Percentiles rank a stretch among this genome's conserved stretches.
phyloP scores from a whole-genome alignment of 1,284 basidiomycete species.

The Serendipita sp. region DNA sequence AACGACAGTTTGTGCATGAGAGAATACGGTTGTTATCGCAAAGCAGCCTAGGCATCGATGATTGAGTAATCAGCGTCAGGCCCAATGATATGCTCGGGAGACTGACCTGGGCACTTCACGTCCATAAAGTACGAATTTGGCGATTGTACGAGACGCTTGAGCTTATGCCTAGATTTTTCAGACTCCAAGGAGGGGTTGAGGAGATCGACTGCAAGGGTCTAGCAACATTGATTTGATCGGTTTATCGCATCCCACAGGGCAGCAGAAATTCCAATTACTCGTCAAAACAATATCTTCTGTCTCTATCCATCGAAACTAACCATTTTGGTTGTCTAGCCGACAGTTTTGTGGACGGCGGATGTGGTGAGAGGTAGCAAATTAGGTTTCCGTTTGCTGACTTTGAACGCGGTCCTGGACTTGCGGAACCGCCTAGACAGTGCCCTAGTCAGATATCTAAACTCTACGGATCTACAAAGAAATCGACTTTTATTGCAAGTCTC shows the following conservation, averaged over 20 bases:
- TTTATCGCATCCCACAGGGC: background rate
- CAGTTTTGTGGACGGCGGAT: background rate
- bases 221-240: background rate
- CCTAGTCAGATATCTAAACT: no score
- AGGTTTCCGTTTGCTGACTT: background rate
- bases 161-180: conserved; percentile 89
- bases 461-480: no score
- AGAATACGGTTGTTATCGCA: conserved; percentile 90
- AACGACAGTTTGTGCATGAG: conserved; percentile 88
- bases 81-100: background rate
- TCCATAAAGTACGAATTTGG: conserved; percentile 99
- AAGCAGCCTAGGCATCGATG: conserved; percentile 58
- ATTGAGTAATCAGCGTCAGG: conserved; percentile 3
- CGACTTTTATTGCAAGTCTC: no score
- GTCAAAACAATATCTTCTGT: background rate
- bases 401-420: no score
- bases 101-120: conserved; percentile 91
- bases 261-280: background rate
- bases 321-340: background rate
- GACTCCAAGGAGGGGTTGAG: conserved; percentile 87
- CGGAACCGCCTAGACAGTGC: no score
- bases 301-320: background rate
- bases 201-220: conserved; percentile 98
- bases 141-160: conserved; percentile 97
- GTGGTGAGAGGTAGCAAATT: background rate